These are phyloP conservation scores for Lentinula novae-zelandiae DNA, from an alignment of 1,284 basidiomycete genomes.

Conservation along the genomic window DNA sequence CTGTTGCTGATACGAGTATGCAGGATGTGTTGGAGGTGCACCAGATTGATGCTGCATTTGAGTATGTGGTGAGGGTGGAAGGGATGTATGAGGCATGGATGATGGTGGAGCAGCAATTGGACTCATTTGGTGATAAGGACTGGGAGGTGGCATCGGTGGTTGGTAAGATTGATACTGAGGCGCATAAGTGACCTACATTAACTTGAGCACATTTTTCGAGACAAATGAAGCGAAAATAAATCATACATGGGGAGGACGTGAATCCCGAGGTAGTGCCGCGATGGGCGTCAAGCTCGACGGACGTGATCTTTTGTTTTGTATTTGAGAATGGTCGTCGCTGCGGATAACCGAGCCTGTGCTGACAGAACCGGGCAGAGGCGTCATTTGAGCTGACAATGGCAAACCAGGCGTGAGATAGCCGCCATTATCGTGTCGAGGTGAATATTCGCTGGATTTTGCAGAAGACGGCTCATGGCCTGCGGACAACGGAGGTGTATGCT, in stretches of 20 bases:
- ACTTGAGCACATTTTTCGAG: conserved; percentile 8
- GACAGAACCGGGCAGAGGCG: conserved; percentile 31
- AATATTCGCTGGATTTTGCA: conserved; percentile 26
- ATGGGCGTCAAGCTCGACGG: conserved; percentile 24
- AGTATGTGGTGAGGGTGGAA: conserved; percentile 23
- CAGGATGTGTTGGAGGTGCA: conserved; percentile 28
- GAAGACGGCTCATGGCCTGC: conserved; percentile 32
- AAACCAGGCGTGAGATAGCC: conserved; percentile 39
- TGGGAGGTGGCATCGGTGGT: conserved; percentile 24
- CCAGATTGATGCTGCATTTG: conserved; percentile 31
- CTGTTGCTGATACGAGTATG: conserved; percentile 22
- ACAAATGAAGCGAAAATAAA: conserved; percentile 13
- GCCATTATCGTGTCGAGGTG: conserved; percentile 35
- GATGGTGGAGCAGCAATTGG: conserved; percentile 22
- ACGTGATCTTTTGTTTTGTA: conserved; percentile 31
- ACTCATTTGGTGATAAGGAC: conserved; percentile 30
- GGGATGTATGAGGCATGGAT: conserved; percentile 9
- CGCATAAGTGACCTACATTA: conserved; percentile 20
- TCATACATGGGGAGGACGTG: conserved; percentile 33
- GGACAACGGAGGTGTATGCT: conserved; percentile 38
- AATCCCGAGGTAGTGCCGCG: conserved; percentile 31
- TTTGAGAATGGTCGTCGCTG: conserved; percentile 31
- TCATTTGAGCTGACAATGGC: conserved; percentile 37
- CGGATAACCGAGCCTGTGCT: conserved; percentile 29
- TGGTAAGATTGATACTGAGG: conserved; percentile 26